Percentiles rank a stretch among this genome's conserved stretches.
phyloP scores from a whole-genome alignment of 2,329 filamentous ascomycete genomes.

The Penicillium sp. region DNA sequence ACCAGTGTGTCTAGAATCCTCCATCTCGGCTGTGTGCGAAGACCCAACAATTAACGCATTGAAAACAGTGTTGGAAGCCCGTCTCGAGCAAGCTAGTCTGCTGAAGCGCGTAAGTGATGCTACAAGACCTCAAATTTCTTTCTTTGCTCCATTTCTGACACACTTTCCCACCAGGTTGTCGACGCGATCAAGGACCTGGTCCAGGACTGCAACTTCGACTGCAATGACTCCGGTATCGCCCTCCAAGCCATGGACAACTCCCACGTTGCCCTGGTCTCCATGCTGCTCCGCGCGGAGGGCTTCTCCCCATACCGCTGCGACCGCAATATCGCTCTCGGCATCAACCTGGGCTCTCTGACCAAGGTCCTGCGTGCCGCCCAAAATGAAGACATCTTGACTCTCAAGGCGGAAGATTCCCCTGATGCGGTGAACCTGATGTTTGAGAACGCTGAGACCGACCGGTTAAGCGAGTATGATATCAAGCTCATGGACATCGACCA shows the following conservation, averaged over 20 bases:
- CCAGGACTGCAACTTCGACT: constrained; percentile 99
- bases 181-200: constrained; percentile 99
- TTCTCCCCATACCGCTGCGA: constrained; percentile 98
- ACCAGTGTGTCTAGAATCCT: constrained; percentile 34
- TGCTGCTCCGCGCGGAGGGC: constrained; percentile 94
- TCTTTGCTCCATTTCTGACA: constrained; percentile 7
- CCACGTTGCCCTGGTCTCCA: constrained; percentile 96
- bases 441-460: constrained; percentile 84
- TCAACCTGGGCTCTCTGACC: constrained; percentile 94
- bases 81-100: constrained; percentile 88
- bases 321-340: constrained; percentile 96
- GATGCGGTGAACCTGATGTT: constrained; percentile 96
- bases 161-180: constrained; percentile 69
- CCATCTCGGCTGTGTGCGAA: constrained; percentile 1
- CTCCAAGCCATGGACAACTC: constrained; percentile 99
- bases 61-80: constrained; percentile 84
- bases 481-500: constrained; percentile 99
- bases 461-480: constrained; percentile 98
- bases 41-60: constrained; percentile 23
- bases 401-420: constrained; percentile 96
- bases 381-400: constrained; percentile 89
- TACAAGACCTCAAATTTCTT: background rate
- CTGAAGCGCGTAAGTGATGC: constrained; percentile 80
- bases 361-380: constrained; percentile 95
- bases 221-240: constrained; percentile 98